Percentiles rank a stretch among this genome's conserved stretches.
phyloP scores from a whole-genome alignment of 2,329 filamentous ascomycete genomes.

The Hypoxylon sp. region DNA sequence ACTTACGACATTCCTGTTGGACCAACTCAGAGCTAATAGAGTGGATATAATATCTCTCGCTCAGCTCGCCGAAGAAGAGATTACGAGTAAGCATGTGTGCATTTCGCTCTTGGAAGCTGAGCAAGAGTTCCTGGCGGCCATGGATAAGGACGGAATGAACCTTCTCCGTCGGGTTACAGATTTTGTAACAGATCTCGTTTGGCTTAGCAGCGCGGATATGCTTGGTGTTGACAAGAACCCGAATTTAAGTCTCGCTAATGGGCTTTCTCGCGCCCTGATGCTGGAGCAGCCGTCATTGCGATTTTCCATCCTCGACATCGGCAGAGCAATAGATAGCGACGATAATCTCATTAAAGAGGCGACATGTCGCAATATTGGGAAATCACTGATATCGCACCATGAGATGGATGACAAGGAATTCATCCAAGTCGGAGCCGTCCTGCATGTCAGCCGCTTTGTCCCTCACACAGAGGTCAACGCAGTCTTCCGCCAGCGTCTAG shows the following conservation, averaged over 20 bases:
- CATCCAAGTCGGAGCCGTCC: background rate
- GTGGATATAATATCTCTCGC: conserved; percentile 6
- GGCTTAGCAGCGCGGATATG: conserved; percentile 38
- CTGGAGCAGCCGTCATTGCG: conserved; percentile 42
- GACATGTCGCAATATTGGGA: background rate
- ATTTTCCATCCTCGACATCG: conserved; percentile 33
- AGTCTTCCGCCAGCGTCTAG: background rate
- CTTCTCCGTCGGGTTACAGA: conserved; percentile 38
- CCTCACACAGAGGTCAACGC: background rate
- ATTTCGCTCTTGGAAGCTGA: conserved; percentile 39
- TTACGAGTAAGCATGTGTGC: conserved; percentile 11
- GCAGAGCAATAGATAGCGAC: background rate
- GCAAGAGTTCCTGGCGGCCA: conserved; percentile 30
- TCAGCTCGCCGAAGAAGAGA: background rate
- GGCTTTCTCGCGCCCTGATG: conserved; percentile 43
- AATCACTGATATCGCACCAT: background rate
- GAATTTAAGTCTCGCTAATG: conserved; percentile 30
- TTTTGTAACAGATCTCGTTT: conserved; percentile 29
- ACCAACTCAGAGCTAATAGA: conserved; percentile 14
- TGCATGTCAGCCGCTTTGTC: background rate
- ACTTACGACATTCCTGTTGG: too few species aligned
- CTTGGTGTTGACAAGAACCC: conserved; percentile 28
- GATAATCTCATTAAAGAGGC: background rate
- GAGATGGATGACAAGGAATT: conserved; percentile 36
- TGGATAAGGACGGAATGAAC: conserved; percentile 32